Percentiles rank a stretch among this genome's conserved stretches.
Evolutionary conservation across 352 stramenopile species (phyloP).

Genomic region (Phytophthora ohioensis): DNA sequence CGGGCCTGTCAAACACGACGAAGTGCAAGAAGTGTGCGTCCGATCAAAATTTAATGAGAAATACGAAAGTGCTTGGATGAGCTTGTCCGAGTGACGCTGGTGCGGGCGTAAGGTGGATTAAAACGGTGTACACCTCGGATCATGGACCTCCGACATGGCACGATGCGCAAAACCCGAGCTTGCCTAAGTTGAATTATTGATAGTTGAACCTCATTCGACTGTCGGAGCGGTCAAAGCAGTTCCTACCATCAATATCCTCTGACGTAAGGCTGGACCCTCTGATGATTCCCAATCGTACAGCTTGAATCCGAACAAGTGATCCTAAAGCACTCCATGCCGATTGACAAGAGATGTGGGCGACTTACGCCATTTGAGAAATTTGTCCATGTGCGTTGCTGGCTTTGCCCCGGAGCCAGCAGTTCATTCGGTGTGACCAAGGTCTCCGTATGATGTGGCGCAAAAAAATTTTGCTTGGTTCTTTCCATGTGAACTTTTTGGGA

Average conservation of each 20-base stretch:
- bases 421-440: no score
- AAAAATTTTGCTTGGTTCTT: no score
- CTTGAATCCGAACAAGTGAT: slow-evolving; percentile 3
- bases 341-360: background rate
- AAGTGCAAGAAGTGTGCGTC: background rate
- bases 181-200: background rate
- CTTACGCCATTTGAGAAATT: slow-evolving; percentile 15
- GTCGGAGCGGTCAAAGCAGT: background rate
- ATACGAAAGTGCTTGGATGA: background rate
- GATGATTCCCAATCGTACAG: background rate
- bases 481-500: no score
- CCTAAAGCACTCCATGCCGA: background rate
- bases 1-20: no score
- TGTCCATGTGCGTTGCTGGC: background rate
- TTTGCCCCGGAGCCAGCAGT: no score
- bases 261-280: background rate
- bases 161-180: slow-evolving; percentile 6
- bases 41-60: background rate
- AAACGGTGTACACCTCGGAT: background rate
- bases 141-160: slow-evolving; percentile 1
- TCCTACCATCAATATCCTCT: background rate
- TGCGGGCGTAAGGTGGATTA: background rate
- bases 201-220: slow-evolving; percentile 9
- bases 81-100: background rate
- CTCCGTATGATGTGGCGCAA: no score